These are phyloP conservation scores for Mycena vulgaris DNA, from an alignment of 768 basidiomycete species.

Conservation along the genomic window DNA sequence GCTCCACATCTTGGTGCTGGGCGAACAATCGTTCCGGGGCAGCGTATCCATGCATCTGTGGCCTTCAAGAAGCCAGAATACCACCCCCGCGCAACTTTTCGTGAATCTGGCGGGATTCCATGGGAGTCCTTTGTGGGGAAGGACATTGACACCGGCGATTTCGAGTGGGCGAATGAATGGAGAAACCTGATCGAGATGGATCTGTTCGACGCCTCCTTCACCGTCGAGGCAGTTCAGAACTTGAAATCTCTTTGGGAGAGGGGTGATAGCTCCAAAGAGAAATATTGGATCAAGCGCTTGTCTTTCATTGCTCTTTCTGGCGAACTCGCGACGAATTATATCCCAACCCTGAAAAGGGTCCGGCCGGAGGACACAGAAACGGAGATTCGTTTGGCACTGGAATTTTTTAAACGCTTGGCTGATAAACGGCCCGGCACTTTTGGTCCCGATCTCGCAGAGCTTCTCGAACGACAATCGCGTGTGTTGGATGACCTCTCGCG, in stretches of 20 bases:
- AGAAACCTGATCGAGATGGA: background rate
- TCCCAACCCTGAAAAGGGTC: background rate
- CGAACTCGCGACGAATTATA: background rate
- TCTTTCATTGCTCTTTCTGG: constrained; percentile 14
- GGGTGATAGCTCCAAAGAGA: background rate
- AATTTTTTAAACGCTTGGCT: background rate
- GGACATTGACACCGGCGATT: constrained; percentile 1
- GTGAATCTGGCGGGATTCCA: background rate
- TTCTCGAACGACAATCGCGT: background rate
- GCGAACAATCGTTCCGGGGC: background rate
- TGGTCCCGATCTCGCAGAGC: constrained; percentile 4
- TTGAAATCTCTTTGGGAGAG: background rate
- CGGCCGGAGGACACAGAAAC: background rate
- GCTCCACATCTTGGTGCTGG: background rate
- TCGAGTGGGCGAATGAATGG: background rate
- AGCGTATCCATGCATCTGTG: constrained; percentile 2
- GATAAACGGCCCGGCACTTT: background rate
- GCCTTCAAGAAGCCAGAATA: background rate
- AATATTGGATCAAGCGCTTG: constrained; percentile 12
- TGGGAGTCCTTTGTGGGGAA: background rate
- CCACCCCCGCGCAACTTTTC: background rate
- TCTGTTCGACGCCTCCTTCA: constrained; percentile 3
- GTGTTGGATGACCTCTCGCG: background rate
- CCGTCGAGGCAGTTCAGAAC: background rate
- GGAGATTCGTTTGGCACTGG: background rate